phyloP scores from a whole-genome alignment of 1,284 basidiomycete genomes.

The Ustilago curta region DNA sequence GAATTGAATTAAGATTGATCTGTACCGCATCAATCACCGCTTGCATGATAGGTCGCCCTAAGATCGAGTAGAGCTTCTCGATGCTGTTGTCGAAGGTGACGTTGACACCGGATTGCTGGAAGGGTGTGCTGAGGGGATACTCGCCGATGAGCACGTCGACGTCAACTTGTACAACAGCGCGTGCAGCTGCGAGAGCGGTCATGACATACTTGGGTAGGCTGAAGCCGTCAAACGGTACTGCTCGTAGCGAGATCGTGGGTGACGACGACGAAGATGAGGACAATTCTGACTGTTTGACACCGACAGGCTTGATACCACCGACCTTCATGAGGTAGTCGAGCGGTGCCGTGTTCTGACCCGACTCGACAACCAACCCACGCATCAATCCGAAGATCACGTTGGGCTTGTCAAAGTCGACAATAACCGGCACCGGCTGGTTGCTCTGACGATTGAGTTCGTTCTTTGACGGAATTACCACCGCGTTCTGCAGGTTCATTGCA shows the following conservation, averaged over 20 bases:
- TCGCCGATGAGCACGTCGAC: slow-evolving; percentile 76
- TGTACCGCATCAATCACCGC: slow-evolving; percentile 76
- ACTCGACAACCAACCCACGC: slow-evolving; percentile 76
- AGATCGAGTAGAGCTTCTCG: slow-evolving; percentile 77
- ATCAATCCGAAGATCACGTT: slow-evolving; percentile 78
- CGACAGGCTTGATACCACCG: slow-evolving; percentile 9
- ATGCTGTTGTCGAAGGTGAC: slow-evolving; percentile 76
- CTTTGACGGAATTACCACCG: slow-evolving; percentile 41
- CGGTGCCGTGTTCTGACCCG: slow-evolving; percentile 75
- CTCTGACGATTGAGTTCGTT: slow-evolving; percentile 72
- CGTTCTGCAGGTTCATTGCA: slow-evolving; percentile 73
- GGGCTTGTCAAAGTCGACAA: slow-evolving; percentile 79
- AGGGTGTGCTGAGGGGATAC: slow-evolving; percentile 76
- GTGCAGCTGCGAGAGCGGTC: slow-evolving; percentile 76
- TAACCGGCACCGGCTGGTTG: slow-evolving; percentile 75
- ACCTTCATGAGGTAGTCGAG: slow-evolving; percentile 72
- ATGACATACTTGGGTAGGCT: slow-evolving; percentile 77
- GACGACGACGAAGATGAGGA: slow-evolving; percentile 11
- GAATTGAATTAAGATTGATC: slow-evolving; percentile 67
- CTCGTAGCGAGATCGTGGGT: slow-evolving; percentile 71
- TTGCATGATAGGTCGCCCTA: slow-evolving; percentile 82
- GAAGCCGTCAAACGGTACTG: slow-evolving; percentile 73
- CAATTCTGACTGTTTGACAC: slow-evolving; percentile 5
- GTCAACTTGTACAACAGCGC: slow-evolving; percentile 76
- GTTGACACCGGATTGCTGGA: slow-evolving; percentile 74